A percentile compares a stretch with the other conserved stretches of the same genome.
Evolutionary conservation across 2,329 filamentous ascomycete species (phyloP).

Genomic region (Penicillium vulpinum): DNA sequence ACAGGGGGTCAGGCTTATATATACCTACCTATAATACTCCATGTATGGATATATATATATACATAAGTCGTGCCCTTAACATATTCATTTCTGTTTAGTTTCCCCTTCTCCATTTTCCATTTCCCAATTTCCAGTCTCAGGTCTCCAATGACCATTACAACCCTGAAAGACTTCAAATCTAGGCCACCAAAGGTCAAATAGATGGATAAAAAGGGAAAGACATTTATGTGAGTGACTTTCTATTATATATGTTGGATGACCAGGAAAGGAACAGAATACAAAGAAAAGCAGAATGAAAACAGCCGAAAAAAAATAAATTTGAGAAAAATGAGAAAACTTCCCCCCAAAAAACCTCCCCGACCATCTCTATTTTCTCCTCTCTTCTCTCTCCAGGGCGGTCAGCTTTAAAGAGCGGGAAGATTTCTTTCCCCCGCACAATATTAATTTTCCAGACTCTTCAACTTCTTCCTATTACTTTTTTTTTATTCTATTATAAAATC

Average conservation of each 20-base stretch:
- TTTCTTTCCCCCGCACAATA: slow-evolving; percentile 25
- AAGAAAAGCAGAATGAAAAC: background rate
- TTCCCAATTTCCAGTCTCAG: background rate
- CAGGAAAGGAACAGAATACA: background rate
- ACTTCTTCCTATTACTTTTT: slow-evolving; percentile 9
- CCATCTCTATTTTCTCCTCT: no score
- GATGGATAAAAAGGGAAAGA: background rate
- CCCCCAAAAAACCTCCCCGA: no score
- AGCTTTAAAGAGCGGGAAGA: slow-evolving; percentile 15
- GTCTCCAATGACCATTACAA: no score
- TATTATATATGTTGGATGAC: background rate
- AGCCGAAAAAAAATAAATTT: background rate
- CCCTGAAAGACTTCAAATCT: no score
- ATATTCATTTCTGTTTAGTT: no score
- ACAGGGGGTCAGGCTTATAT: no score
- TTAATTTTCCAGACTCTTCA: slow-evolving; percentile 16
- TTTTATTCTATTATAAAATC: slow-evolving; percentile 1
- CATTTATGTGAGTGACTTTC: no score
- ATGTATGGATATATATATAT: no score
- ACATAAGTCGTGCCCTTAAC: no score
- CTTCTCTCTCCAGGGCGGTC: slow-evolving; percentile 5
- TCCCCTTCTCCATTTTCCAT: background rate
- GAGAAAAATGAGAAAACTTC: no score
- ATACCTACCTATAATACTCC: no score
- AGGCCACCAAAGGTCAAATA: no score